Conservation (phyloP, 2,329 filamentous ascomycete species). For the Verticillium klebahnii region DNA sequence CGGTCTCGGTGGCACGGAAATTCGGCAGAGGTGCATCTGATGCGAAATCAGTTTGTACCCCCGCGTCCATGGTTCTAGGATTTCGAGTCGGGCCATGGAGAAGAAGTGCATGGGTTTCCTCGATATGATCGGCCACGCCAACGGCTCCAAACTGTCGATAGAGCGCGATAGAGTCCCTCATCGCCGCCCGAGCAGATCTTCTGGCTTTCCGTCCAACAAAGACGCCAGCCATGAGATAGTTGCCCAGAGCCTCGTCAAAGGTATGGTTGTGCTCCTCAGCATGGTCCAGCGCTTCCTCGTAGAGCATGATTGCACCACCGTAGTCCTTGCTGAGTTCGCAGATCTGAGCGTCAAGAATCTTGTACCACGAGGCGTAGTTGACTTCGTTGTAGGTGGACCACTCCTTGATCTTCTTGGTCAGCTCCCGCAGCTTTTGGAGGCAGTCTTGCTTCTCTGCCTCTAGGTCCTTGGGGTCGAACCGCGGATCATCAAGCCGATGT, state of each 20-base stretch:
- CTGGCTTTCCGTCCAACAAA: conserved; percentile 61
- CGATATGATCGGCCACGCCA: conserved; percentile 64
- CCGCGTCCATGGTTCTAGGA: conserved; percentile 55
- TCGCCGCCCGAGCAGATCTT: conserved; percentile 63
- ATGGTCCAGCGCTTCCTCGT: conserved; percentile 70
- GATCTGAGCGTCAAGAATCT: conserved; percentile 63
- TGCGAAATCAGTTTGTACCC: conserved; percentile 67
- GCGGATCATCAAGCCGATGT: conserved; percentile 43
- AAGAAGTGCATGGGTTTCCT: conserved; percentile 63
- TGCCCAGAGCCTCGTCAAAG: conserved; percentile 69
- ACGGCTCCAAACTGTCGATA: conserved; percentile 66
- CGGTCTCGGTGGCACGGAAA: conserved; percentile 39
- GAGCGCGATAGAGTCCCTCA: conserved; percentile 63
- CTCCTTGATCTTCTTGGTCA: conserved; percentile 57
- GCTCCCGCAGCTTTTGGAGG: conserved; percentile 46
- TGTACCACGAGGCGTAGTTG: conserved; percentile 69
- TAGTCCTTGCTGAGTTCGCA: conserved; percentile 56
- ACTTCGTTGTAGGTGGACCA: conserved; percentile 61
- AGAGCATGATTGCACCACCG: conserved; percentile 55
- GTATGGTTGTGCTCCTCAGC: conserved; percentile 61
- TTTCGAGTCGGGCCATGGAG: conserved; percentile 58
- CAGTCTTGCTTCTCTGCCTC: conserved; percentile 40
- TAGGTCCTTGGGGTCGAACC: conserved; percentile 35
- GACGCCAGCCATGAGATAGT: conserved; percentile 70
- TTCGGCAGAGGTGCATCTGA: conserved; percentile 48